Evolutionary conservation across 805 yeast species (phyloP).

Genomic region (Metschnikowia picachoensis): DNA sequence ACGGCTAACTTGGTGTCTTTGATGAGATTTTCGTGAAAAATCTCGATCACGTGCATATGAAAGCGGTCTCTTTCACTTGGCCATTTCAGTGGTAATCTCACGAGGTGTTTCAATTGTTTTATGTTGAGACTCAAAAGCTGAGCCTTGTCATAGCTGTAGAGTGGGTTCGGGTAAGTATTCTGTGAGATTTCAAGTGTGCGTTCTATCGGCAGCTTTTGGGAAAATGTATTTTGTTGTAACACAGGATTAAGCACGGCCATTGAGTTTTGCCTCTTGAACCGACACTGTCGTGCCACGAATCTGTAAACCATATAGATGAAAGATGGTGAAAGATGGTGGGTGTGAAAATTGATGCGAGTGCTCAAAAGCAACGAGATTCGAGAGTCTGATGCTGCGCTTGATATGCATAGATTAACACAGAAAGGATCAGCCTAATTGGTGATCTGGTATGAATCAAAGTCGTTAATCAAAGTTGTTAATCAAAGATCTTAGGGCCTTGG

Average conservation of each 20-base stretch:
- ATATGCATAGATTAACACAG: too few relatives aligned
- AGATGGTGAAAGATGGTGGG: neutral
- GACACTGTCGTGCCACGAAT: neutral
- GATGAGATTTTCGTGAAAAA: constrained; percentile 29
- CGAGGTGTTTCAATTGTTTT: constrained; percentile 25
- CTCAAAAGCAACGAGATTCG: neutral
- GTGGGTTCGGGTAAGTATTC: constrained; percentile 33
- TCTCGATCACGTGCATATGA: constrained; percentile 27
- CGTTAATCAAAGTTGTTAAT: too few relatives aligned
- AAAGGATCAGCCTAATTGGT: too few relatives aligned
- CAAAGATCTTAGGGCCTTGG: too few relatives aligned
- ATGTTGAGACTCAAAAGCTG: constrained; percentile 23
- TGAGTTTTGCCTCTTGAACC: neutral
- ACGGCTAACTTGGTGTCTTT: constrained; percentile 23
- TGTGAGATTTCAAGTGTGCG: constrained; percentile 14
- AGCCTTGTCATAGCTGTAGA: constrained; percentile 25
- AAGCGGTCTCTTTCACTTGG: constrained; percentile 26
- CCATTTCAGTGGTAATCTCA: constrained; percentile 21
- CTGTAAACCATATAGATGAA: neutral
- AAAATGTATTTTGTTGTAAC: constrained; percentile 1
- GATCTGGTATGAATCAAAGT: too few relatives aligned
- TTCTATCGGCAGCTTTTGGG: constrained; percentile 1
- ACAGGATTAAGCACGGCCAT: neutral
- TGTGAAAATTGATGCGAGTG: neutral
- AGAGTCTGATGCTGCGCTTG: too few relatives aligned